A percentile compares a stretch with the other conserved stretches of the same genome.
Conservation (phyloP, 2,329 filamentous ascomycete species). For the Xylariaceae sp. region DNA sequence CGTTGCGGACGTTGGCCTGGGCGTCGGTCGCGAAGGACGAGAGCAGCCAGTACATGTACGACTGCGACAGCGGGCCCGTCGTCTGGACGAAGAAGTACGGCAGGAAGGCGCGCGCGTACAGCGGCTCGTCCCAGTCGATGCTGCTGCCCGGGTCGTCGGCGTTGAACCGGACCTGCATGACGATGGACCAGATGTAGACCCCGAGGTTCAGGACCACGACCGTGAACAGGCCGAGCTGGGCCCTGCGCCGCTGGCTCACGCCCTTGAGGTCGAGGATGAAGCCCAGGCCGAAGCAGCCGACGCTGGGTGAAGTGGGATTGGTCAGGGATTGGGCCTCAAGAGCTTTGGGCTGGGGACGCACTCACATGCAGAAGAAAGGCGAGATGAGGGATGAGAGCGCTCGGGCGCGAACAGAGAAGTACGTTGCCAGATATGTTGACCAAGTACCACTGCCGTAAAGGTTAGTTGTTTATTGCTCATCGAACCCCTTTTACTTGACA, state of each 20-base stretch:
- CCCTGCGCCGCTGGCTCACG: conserved; percentile 34
- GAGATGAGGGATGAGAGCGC: conserved; percentile 38
- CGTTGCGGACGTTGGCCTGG: conserved; percentile 34
- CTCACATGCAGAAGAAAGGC: conserved; percentile 41
- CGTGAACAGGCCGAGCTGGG: conserved; percentile 35
- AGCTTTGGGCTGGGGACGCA: neutral
- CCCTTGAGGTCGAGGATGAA: conserved; percentile 35
- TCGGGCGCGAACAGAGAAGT: conserved; percentile 35
- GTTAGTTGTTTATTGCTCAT: too few relatives aligned
- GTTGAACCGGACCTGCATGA: conserved; percentile 37
- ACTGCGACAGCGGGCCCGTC: conserved; percentile 33
- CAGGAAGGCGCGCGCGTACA: conserved; percentile 35
- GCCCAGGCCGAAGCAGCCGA: conserved; percentile 40
- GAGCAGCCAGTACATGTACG: conserved; percentile 37
- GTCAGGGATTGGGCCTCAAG: too few relatives aligned
- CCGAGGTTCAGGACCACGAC: conserved; percentile 38
- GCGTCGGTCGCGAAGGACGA: conserved; percentile 35
- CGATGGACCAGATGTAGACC: conserved; percentile 43
- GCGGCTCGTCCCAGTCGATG: conserved; percentile 37
- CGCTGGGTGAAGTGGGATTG: conserved; percentile 13
- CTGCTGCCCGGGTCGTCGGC: conserved; percentile 29
- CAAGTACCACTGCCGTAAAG: conserved; percentile 37
- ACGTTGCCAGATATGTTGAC: conserved; percentile 36
- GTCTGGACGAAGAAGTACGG: conserved; percentile 41
- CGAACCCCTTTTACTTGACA: too few relatives aligned